phyloP scores from a whole-genome alignment of 257 asterid genomes.

The Solanum bulbocastanum region DNA sequence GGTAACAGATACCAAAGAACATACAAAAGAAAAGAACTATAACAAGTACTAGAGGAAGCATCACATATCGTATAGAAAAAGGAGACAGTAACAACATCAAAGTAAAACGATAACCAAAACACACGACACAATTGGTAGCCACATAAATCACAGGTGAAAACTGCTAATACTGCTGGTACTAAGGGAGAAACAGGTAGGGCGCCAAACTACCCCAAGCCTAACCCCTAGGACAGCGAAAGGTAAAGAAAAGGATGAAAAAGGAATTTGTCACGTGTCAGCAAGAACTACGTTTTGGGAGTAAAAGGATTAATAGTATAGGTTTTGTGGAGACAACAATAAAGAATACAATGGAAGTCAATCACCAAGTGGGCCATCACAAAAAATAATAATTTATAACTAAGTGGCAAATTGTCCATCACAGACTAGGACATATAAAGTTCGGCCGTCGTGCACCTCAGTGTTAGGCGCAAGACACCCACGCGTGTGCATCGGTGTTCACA shows the following conservation, averaged over 20 bases:
- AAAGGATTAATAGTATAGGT: neutral
- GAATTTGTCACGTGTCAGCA: neutral
- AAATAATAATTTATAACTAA: neutral
- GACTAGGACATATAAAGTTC: neutral
- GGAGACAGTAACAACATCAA: neutral
- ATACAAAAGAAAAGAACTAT: neutral
- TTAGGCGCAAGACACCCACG: neutral
- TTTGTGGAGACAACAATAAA: neutral
- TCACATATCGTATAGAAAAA: neutral
- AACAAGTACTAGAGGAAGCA: neutral
- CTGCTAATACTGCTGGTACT: neutral
- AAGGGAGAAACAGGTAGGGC: neutral
- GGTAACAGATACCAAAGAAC: neutral
- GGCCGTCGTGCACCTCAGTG: neutral
- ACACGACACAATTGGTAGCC: neutral
- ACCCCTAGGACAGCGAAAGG: neutral
- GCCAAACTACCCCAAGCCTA: neutral
- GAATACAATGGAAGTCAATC: neutral
- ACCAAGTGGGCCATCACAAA: neutral
- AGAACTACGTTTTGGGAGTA: neutral
- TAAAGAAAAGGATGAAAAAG: neutral
- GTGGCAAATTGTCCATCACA: neutral
- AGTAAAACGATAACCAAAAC: neutral
- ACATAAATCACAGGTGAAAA: neutral
- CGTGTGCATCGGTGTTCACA: neutral